Evolutionary conservation across 495 filamentous ascomycete genomes (phyloP), one percentile per base, ranked within the genome.

Genomic region (Lophiotrema nucula): DNA sequence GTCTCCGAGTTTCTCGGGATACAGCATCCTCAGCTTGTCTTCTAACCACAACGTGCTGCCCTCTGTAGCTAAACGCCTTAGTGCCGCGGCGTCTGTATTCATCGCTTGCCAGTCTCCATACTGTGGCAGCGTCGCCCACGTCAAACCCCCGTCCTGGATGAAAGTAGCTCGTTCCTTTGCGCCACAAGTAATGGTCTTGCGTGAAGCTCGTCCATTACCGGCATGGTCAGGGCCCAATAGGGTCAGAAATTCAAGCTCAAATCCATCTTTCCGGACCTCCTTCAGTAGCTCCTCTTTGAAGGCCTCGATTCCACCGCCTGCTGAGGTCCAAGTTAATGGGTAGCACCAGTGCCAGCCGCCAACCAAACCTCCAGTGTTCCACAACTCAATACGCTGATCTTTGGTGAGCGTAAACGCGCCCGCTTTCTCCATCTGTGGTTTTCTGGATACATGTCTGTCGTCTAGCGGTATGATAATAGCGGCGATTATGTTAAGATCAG

Each of bases 271-370:
- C 11, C 6, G 6, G 18, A 8, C 10, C 19, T 11, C 18, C 39
- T 43, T 35, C 31, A 15, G 15, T 15, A 35, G 15, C 31, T 35
- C 31, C 8, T 8, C 31, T 35, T 35, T 15, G 31, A 35, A 35
- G 15, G 15, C 8, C 8, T 23, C 23, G 5, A 47, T 12, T 47
- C 44, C 44, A 10, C 27, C 44, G 4, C 23, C 19, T 27, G 18
- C 44, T 33, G 47, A 33, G 4, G 4, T 37, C 4, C 4, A 18
- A 5, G 5, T 4, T 31, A 16, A 18, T 33, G 13, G 15, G 25
- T 21, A 23, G 22, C 28, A 53, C 31, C 28, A 53, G 22, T 53
- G 49, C 49, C 49, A 53, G 49, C 35, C 35, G 35, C 49, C 35
- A 19, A 4, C 5, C n/a, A 53, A 5, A 21, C 19, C 19, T 15